Conservation (phyloP, 805 yeast genomes). For the Candida yuanshanica region DNA sequence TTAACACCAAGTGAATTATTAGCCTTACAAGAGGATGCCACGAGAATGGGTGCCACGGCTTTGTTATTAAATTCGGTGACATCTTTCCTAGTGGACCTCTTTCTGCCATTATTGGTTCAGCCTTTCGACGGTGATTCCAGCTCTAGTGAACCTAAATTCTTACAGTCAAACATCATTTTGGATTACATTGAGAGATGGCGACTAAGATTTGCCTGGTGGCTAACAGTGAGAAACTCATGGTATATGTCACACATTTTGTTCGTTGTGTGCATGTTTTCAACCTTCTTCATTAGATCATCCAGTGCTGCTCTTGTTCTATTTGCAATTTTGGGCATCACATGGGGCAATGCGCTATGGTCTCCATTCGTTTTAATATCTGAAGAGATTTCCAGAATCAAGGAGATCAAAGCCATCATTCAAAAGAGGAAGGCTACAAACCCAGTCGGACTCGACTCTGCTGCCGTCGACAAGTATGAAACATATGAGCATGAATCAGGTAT, state of each 20-base stretch:
- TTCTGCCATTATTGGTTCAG: conserved; percentile 39
- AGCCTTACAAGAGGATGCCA: conserved; percentile 38
- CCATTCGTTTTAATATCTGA: conserved; percentile 59
- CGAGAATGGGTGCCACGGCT: conserved; percentile 48
- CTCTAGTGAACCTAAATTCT: conserved; percentile 8
- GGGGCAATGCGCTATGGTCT: conserved; percentile 66
- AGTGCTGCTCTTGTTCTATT: conserved; percentile 41
- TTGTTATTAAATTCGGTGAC: conserved; percentile 43
- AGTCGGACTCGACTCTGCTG: conserved; percentile 10
- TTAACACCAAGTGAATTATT: conserved; percentile 33
- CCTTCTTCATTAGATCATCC: conserved; percentile 40
- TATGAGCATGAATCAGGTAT: conserved; percentile 53
- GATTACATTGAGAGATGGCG: conserved; percentile 10
- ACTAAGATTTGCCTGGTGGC: conserved; percentile 11
- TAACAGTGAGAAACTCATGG: conserved; percentile 43
- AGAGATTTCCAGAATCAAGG: conserved; percentile 47
- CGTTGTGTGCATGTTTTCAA: conserved; percentile 39
- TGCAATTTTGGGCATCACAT: conserved; percentile 50
- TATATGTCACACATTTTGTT: conserved; percentile 44
- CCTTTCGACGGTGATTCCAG: conserved; percentile 21
- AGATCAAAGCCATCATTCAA: conserved; percentile 32
- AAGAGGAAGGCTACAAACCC: conserved; percentile 6
- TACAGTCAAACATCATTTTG: conserved; percentile 1
- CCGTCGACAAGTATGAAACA: conserved; percentile 28
- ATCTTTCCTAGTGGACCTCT: conserved; percentile 37